Evolutionary conservation across 257 asterid species (phyloP), one percentile per base, ranked within the genome.

Genomic region (Plantago ovata): DNA sequence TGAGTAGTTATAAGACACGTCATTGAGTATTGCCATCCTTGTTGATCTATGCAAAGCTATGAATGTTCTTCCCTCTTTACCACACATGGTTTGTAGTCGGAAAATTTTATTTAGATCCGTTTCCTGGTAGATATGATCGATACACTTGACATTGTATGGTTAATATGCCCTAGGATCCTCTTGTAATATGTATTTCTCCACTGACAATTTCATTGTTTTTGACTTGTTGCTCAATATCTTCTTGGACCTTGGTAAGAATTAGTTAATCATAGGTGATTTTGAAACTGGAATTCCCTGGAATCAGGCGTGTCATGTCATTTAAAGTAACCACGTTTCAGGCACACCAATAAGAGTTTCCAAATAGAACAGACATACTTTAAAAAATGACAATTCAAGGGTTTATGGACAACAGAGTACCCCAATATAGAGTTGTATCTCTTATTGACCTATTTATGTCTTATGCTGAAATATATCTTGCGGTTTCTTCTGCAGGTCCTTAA

Each of bases 401-500:
- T 12, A 11, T 16, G 13, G 20, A 48, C 3, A 10, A 14, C 55
- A 49, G 13, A 21, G 36, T 28, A 28, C 36, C 3, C 36, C 6
- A 16, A 15, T 46, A 57, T 42, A 58, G 42, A 38, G 59, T 23
- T 51, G 55, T 8, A n/a, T 24, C 10, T 22, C 7, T 9, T 18
- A 3, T 3, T 15, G 20, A 38, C 28, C 32, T 36, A 62, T 23
- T 40, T 54, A 44, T 16, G 8, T 18, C 5, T 21, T 14, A 4
- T 50, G 12, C 60, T 14, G 52, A 45, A 19, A 14, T 73, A 41
- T 55, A 33, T 63, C 40, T 53, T 49, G 38, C 33, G 43, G 7
- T 46, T 42, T 57, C 7, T 32, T 14, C 62, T 60, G 32, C 76
- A 79, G 82, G 80, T 68, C 12, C 42, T 32, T 22, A 56, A 43